Evolutionary conservation across 169 alveolate genomes (phyloP).

Genomic region (Hepatocystis sp.): DNA sequence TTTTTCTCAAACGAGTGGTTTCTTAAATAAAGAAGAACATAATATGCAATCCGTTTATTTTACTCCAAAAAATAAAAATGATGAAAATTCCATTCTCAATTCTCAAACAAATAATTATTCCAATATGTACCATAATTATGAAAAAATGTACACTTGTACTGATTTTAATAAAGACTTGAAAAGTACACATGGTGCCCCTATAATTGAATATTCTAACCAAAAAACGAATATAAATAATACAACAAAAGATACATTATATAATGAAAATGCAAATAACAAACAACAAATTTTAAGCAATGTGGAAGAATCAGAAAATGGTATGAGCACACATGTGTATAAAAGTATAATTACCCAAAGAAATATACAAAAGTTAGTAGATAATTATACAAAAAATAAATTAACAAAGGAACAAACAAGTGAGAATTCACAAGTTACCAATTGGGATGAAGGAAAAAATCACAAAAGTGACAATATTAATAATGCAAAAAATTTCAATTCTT

Average conservation of each 20-base stretch:
- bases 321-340: conserved; percentile 16
- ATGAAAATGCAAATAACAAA: neutral
- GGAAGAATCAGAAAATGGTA: neutral
- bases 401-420: conserved; percentile 3
- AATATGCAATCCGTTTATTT: no score
- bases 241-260: neutral
- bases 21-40: no score
- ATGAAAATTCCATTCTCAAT: no score
- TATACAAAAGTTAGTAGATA: conserved; percentile 27
- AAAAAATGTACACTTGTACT: no score
- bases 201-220: conserved; percentile 28
- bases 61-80: no score
- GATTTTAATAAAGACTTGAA: conserved; percentile 25
- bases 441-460: no score
- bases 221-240: neutral
- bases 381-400: conserved; percentile 4
- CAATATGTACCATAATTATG: no score
- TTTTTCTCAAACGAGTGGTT: no score
- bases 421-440: neutral
- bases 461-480: neutral
- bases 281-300: neutral
- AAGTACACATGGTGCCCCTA: conserved; percentile 24
- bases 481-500: conserved; percentile 22
- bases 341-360: conserved; percentile 47
- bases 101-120: no score